Base-by-base conservation (phyloP, 768 basidiomycete species). In the Psilocybe azurescens region DNA sequence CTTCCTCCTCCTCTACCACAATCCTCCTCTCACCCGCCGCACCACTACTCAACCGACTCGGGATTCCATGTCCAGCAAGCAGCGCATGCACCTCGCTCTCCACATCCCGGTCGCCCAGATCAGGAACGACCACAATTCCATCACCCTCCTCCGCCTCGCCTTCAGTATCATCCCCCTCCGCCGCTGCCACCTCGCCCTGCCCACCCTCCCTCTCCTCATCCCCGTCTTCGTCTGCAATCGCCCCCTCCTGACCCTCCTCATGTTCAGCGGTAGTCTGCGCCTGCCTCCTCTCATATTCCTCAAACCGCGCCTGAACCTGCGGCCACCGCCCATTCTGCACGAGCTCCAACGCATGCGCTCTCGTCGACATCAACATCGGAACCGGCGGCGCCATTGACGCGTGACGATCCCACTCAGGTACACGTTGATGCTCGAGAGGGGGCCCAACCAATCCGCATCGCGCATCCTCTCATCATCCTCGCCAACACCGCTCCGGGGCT, bases 41-140 rank as follows among this genome's bases (percentile, higher is more conserved):
- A 18, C 46, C 10, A 18, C 28, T 29, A 16, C 62, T 58, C 11
- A 66, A 67, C 48, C 78, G 76, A 47, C 79, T 70, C 33, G 79
- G 76, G 11, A 82, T 70, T 53, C 80, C 83, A 69, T 83, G 85
- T 5, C 79, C 77, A 16, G 81, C 79, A 58, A 89, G 75, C 49
- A 87, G 73, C 46, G 83, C 80, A 65, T 85, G 81, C 39, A 89
- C 82, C 62, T 87, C 84, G 68, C 81, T 79, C 71, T 89, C 88
- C 16, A 85, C 79, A 24, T 76, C 73, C 30, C 73, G 78, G 65
- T 88, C 85, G 18, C 87, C 87, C 18, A 86, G 73, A 1, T 82
- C 79, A 0, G 86, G 84, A 29, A 86, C 82, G 24, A 85, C 77
- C n/a, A 86, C 77, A 61, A 86, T 75, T 51, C 83, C 82, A 8